A percentile compares a stretch with the other conserved stretches of the same genome.
Evolutionary conservation across 495 filamentous ascomycete species (phyloP).

Genomic region (Xylaria venustula): DNA sequence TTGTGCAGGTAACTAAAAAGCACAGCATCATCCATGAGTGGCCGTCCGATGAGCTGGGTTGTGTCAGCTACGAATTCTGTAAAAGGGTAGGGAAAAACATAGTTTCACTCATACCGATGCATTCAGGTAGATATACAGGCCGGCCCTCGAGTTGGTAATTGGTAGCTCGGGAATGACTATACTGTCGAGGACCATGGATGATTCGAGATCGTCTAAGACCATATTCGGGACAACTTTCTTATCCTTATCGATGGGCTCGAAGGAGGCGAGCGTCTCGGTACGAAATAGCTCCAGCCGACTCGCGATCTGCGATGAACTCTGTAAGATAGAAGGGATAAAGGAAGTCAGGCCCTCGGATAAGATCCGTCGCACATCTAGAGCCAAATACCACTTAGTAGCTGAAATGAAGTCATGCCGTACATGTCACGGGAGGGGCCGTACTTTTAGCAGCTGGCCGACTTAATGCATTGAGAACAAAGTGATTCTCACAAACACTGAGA

Average conservation of each 20-base stretch:
- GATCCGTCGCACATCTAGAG: slow-evolving; percentile 40
- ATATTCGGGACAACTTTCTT: slow-evolving; percentile 43
- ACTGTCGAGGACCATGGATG: slow-evolving; percentile 49
- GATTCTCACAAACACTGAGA: slow-evolving; percentile 49
- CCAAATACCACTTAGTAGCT: slow-evolving; percentile 7
- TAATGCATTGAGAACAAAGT: slow-evolving; percentile 43
- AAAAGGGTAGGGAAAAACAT: not conserved
- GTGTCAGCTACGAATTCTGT: slow-evolving; percentile 36
- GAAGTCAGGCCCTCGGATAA: slow-evolving; percentile 48
- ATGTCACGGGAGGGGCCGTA: slow-evolving; percentile 24
- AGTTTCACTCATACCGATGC: slow-evolving; percentile 59
- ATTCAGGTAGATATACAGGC: slow-evolving; percentile 89
- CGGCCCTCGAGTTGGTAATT: slow-evolving; percentile 75
- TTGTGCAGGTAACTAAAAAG: slow-evolving; percentile 77
- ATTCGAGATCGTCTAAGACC: slow-evolving; percentile 49
- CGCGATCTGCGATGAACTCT: slow-evolving; percentile 49
- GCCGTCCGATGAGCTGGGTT: slow-evolving; percentile 71
- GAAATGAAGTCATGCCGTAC: slow-evolving; percentile 11
- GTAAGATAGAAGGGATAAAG: slow-evolving; percentile 55
- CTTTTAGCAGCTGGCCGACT: slow-evolving; percentile 44
- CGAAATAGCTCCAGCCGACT: slow-evolving; percentile 51
- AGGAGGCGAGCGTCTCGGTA: slow-evolving; percentile 45
- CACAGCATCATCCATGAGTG: slow-evolving; percentile 75
- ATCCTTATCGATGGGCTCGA: slow-evolving; percentile 41
- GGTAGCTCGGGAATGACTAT: slow-evolving; percentile 64